These are phyloP conservation scores for Pancytospora philotis DNA, from an alignment of 371 early-diverging fungal genomes.

Conservation along the genomic window DNA sequence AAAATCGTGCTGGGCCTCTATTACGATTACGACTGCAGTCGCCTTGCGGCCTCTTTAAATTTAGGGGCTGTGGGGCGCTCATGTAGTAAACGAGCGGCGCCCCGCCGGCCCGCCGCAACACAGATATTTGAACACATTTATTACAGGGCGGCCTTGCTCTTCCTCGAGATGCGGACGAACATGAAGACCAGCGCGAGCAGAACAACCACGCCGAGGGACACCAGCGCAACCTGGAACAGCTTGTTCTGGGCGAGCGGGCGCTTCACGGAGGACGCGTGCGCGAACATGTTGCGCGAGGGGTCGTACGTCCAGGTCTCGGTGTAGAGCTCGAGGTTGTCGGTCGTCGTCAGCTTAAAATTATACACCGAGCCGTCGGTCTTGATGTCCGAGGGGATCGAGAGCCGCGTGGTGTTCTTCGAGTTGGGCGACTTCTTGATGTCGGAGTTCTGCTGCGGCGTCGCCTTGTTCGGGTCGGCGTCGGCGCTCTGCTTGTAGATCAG, in stretches of 20 bases:
- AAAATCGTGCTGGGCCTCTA: too few species aligned
- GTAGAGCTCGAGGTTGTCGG: neutral
- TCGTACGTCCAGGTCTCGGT: constrained; percentile 14
- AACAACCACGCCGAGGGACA: neutral
- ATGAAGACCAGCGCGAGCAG: neutral
- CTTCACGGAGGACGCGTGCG: neutral
- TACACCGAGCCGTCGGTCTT: constrained; percentile 4
- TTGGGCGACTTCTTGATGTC: neutral
- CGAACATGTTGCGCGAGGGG: neutral
- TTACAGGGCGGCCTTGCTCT: neutral
- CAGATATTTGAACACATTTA: too few species aligned
- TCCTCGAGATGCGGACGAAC: neutral
- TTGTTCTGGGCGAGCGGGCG: neutral
- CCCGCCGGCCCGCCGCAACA: too few species aligned
- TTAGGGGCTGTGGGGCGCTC: too few species aligned
- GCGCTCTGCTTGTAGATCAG: neutral
- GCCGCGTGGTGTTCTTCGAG: neutral
- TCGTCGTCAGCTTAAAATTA: neutral
- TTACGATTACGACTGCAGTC: too few species aligned
- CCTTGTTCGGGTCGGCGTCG: neutral
- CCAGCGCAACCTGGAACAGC: constrained; percentile 5
- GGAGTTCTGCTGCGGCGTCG: neutral
- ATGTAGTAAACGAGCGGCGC: too few species aligned
- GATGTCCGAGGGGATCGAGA: neutral
- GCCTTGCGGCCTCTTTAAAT: too few species aligned